phyloP scores from a whole-genome alignment of 805 yeast genomes.

The Pichia thaimueangensis region DNA sequence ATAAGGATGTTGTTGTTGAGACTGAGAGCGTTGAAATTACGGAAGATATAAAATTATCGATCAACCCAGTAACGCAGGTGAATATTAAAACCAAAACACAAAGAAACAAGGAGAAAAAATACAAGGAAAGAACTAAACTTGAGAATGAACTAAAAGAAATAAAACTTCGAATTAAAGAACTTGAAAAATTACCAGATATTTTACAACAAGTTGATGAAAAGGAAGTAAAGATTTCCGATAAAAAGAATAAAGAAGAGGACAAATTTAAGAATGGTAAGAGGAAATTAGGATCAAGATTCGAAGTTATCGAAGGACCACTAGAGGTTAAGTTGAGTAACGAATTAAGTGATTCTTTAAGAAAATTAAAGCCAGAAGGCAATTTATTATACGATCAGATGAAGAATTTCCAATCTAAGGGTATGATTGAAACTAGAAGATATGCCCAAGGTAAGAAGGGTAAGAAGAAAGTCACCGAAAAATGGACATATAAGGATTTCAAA shows the following conservation, averaged over 20 bases:
- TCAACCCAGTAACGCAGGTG: slow-evolving; percentile 60
- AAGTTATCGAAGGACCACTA: slow-evolving; percentile 37
- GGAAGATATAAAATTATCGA: slow-evolving; percentile 43
- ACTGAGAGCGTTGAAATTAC: slow-evolving; percentile 34
- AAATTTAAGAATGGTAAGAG: slow-evolving; percentile 28
- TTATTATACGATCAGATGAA: slow-evolving; percentile 75
- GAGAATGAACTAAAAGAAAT: slow-evolving; percentile 49
- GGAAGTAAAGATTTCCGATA: slow-evolving; percentile 8
- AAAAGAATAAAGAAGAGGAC: slow-evolving; percentile 18
- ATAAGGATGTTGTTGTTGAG: slow-evolving; percentile 27
- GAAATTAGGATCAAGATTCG: slow-evolving; percentile 39
- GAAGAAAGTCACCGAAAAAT: slow-evolving; percentile 80
- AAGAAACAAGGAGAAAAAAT: slow-evolving; percentile 64
- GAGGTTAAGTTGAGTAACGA: slow-evolving; percentile 87
- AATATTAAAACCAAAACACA: slow-evolving; percentile 73
- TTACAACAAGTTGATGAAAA: slow-evolving; percentile 20
- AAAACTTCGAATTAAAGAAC: slow-evolving; percentile 53
- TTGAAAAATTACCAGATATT: slow-evolving; percentile 46
- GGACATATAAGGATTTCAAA: slow-evolving; percentile 88
- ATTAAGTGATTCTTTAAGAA: slow-evolving; percentile 75
- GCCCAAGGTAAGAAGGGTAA: slow-evolving; percentile 60
- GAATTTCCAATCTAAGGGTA: slow-evolving; percentile 76
- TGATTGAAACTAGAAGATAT: slow-evolving; percentile 75
- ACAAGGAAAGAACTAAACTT: slow-evolving; percentile 51
- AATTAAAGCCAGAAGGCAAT: slow-evolving; percentile 86